Evolutionary conservation across 2,329 filamentous ascomycete species (phyloP).

Genomic region (Gyromitra esculenta): DNA sequence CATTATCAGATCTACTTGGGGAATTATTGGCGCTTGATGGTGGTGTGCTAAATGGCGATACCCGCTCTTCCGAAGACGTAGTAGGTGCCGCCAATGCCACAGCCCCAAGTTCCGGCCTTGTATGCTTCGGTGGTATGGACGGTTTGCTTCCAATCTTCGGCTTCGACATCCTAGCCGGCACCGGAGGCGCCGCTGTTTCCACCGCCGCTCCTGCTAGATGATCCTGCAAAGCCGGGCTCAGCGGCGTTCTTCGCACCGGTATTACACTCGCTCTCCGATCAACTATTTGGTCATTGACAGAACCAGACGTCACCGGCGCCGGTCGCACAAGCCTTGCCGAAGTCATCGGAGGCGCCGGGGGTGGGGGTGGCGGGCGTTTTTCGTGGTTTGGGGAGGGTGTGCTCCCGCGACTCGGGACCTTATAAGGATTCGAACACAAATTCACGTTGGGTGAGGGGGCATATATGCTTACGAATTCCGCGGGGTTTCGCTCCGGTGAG

Average conservation of each 20-base stretch:
- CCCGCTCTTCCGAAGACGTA: slow-evolving; percentile 54
- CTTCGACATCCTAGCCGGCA: slow-evolving; percentile 53
- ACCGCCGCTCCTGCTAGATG: slow-evolving; percentile 22
- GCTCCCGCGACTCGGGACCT: slow-evolving; percentile 36
- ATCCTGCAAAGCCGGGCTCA: slow-evolving; percentile 39
- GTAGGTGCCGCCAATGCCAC: slow-evolving; percentile 47
- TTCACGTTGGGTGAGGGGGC: slow-evolving; percentile 30
- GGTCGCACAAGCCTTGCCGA: slow-evolving; percentile 36
- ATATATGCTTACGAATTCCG: neutral
- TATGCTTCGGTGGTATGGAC: slow-evolving; percentile 40
- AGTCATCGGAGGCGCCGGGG: slow-evolving; percentile 55
- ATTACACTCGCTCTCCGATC: slow-evolving; percentile 27
- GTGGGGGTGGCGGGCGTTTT: slow-evolving; percentile 53
- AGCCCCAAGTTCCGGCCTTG: slow-evolving; percentile 27
- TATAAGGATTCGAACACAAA: slow-evolving; percentile 19
- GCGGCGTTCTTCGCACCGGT: slow-evolving; percentile 30
- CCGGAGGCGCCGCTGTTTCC: slow-evolving; percentile 50
- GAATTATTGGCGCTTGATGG: slow-evolving; percentile 55
- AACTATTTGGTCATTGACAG: slow-evolving; percentile 1
- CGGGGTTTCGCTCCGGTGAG: slow-evolving; percentile 31
- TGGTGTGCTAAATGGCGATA: slow-evolving; percentile 58
- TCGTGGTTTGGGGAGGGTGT: slow-evolving; percentile 44
- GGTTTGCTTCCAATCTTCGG: slow-evolving; percentile 52
- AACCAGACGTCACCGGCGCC: neutral
- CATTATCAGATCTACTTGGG: slow-evolving; percentile 56